Percentiles rank a stretch among this genome's conserved stretches.
Evolutionary conservation across 352 stramenopile genomes (phyloP).

Genomic region (Phytophthora pisi): DNA sequence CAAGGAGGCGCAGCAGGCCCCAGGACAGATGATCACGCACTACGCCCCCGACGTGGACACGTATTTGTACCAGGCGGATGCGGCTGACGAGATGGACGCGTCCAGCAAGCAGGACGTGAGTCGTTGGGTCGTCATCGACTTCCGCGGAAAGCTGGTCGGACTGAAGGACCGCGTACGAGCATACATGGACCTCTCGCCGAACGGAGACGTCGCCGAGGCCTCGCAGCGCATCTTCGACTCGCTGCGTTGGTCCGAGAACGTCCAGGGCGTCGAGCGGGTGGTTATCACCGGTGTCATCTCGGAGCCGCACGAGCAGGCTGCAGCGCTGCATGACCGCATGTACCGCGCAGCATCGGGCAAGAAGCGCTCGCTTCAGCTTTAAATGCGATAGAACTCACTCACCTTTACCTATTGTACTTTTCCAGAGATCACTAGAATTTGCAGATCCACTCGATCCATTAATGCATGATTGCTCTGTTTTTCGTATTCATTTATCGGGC

Average conservation of each 20-base stretch:
- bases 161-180: constrained; percentile 59
- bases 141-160: constrained; percentile 54
- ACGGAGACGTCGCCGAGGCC: constrained; percentile 70
- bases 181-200: constrained; percentile 82
- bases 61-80: constrained; percentile 73
- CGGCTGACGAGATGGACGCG: constrained; percentile 42
- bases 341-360: constrained; percentile 85
- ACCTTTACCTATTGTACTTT: constrained; percentile 19
- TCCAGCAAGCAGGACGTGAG: constrained; percentile 36
- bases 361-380: constrained; percentile 52
- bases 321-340: constrained; percentile 84
- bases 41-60: constrained; percentile 97
- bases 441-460: constrained; percentile 10
- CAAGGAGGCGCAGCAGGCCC: constrained; percentile 86
- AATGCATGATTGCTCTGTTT: constrained; percentile 16
- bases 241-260: constrained; percentile 84
- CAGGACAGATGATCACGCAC: constrained; percentile 97
- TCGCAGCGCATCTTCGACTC: constrained; percentile 85
- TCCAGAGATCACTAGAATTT: constrained; percentile 27
- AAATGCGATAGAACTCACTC: constrained; percentile 17
- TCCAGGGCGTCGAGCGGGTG: constrained; percentile 70
- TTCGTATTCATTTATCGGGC: constrained; percentile 7
- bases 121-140: constrained; percentile 85
- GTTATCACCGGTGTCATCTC: constrained; percentile 65
- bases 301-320: constrained; percentile 68